Base-by-base conservation (phyloP, 441 rosid species). In the Melianthus villosus region DNA sequence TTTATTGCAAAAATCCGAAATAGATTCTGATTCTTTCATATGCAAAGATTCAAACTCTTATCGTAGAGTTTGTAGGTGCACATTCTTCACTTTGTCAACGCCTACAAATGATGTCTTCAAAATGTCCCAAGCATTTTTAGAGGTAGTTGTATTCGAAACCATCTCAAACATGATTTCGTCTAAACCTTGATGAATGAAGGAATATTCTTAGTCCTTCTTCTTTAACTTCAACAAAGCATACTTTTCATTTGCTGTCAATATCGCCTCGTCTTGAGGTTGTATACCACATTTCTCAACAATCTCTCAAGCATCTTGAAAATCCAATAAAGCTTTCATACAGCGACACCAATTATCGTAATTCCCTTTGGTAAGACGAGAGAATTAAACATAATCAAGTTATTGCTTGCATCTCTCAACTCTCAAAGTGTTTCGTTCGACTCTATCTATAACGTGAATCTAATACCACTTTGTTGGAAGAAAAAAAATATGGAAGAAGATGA, bases 1-100 rank as follows among this genome's bases (percentile, higher is more conserved):
- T 16, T 1, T 3, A 23, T n/a, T 1, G 15, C 47, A 59, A 17
- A 38, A 53, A 6, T 38, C 15, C 9, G 13, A 38, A 18, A 49
- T 22, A 8, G 25, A 38, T 40, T 61, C 37, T 0, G 7, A 40
- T 4, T 14, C 22, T 22, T 40, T 40, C 36, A 38, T 18, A 6
- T 14, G 46, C 0, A 47, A 7, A 2, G 23, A 5, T 22, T 55
- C 30, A n/a, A 12, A 55, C 16, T 55, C 38, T n/a, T 1, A 22
- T 37, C 39, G 3, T 8, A 47, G 11, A 15, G 32, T 40, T 34
- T 55, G 50, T 3, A 55, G 16, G 2, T 29, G 44, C 1, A 46
- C 20, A 16, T 22, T 44, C 15, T 34, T 25, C 2, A 42, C 41
- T 18, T 42, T 42, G 3, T 34, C 25, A 1, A 22, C 22, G 18